Conservation (phyloP, 371 early-diverging fungal genomes). For the Circinella minor region DNA sequence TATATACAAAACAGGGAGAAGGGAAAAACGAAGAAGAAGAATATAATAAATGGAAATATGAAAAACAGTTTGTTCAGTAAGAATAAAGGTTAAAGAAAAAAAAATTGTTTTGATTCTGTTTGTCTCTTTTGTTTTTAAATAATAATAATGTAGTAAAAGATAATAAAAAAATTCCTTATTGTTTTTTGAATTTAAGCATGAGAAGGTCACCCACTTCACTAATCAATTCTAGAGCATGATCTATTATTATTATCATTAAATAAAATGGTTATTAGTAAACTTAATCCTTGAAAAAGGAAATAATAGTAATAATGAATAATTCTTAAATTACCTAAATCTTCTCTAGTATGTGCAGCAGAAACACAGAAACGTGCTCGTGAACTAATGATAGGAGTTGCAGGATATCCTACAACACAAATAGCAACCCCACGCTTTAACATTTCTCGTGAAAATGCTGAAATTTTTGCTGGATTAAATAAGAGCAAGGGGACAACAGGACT, state of each 20-base stretch:
- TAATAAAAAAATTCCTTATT: background rate
- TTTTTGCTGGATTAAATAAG: conserved; percentile 96
- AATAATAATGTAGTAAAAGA: background rate
- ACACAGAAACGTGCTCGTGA: conserved; percentile 96
- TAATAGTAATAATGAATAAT: too few species aligned
- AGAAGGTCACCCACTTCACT: conserved; percentile 72
- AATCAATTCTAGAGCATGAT: conserved; percentile 64
- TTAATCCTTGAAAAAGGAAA: too few species aligned
- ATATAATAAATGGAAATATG: too few species aligned
- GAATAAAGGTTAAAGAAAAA: too few species aligned
- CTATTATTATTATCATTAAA: conserved; percentile 5
- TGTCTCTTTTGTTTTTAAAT: too few species aligned
- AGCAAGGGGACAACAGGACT: conserved; percentile 97
- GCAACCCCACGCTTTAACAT: conserved; percentile 91
- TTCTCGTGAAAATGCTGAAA: conserved; percentile 96
- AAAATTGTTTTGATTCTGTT: too few species aligned
- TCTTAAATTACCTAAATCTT: conserved; percentile 74
- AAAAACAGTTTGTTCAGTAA: too few species aligned
- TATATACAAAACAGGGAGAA: too few species aligned
- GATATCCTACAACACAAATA: conserved; percentile 97
- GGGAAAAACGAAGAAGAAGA: too few species aligned
- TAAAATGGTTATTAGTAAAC: background rate
- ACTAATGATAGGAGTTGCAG: conserved; percentile 95
- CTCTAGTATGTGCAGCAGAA: conserved; percentile 93
- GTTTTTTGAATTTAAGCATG: conserved; percentile 51